These are phyloP conservation scores for Annulohypoxylon stygium DNA, from an alignment of 495 filamentous ascomycete genomes.

Conservation along the genomic window DNA sequence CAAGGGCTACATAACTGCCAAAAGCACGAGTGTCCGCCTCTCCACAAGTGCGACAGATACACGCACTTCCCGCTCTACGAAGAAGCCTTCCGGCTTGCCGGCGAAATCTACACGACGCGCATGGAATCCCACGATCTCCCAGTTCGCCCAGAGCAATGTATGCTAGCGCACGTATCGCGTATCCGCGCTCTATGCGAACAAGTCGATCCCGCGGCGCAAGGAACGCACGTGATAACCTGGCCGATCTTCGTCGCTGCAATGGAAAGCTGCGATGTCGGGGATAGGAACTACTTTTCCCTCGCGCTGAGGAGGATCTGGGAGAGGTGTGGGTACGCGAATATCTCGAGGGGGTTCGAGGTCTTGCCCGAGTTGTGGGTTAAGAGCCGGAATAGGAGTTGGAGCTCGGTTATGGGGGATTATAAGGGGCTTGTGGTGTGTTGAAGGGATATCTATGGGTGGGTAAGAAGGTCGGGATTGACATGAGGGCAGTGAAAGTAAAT, in stretches of 20 bases:
- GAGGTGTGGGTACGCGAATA: slow-evolving; percentile 7
- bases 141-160: neutral
- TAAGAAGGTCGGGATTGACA: neutral
- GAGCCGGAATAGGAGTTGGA: slow-evolving; percentile 15
- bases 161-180: neutral
- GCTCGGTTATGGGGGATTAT: slow-evolving; percentile 19
- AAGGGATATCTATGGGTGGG: neutral
- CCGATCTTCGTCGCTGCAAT: slow-evolving; percentile 22
- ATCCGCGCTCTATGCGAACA: slow-evolving; percentile 1
- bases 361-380: slow-evolving; percentile 28
- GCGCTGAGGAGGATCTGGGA: neutral
- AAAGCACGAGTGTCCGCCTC: neutral
- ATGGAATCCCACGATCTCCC: neutral
- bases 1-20: slow-evolving; percentile 1
- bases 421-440: slow-evolving; percentile 28
- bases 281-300: neutral
- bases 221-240: slow-evolving; percentile 5
- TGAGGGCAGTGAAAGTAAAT: neutral
- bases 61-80: slow-evolving; percentile 6
- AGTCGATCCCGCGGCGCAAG: neutral
- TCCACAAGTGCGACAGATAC: neutral
- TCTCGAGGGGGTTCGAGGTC: slow-evolving; percentile 13
- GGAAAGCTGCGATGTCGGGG: neutral
- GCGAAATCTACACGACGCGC: slow-evolving; percentile 11
- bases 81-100: neutral